A percentile compares a stretch with the other conserved stretches of the same genome.
Evolutionary conservation across 257 asterid genomes (phyloP).

Genomic region (Solanum raphanifolium): DNA sequence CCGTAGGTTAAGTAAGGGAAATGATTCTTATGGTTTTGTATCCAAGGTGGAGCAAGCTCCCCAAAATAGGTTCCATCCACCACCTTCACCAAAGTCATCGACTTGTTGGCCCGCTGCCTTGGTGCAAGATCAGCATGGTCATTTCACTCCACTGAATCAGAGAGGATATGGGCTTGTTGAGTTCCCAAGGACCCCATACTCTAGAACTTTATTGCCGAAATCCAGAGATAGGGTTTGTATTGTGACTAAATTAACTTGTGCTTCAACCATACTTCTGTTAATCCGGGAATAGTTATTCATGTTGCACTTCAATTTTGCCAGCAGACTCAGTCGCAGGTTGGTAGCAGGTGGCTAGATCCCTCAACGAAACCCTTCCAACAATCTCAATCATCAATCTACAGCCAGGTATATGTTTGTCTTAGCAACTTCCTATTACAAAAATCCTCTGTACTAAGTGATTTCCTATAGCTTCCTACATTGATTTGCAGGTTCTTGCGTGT

Average conservation of each 20-base stretch:
- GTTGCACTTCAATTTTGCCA: constrained; percentile 14
- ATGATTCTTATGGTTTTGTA: constrained; percentile 14
- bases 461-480: not conserved
- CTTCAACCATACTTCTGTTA: not conserved
- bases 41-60: constrained; percentile 30
- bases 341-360: constrained; percentile 26
- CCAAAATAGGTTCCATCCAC: constrained; percentile 36
- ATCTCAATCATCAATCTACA: constrained; percentile 36
- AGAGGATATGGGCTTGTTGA: constrained; percentile 53
- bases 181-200: constrained; percentile 82
- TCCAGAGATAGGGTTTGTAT: constrained; percentile 52
- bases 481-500: not conserved
- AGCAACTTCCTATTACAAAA: not conserved
- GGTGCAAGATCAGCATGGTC: constrained; percentile 43
- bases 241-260: not conserved
- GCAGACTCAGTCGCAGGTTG: constrained; percentile 37
- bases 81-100: constrained; percentile 55
- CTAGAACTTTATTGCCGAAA: constrained; percentile 53
- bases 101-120: constrained; percentile 80
- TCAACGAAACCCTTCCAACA: constrained; percentile 43
- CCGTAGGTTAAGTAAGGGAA: constrained; percentile 46
- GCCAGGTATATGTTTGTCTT: constrained; percentile 32
- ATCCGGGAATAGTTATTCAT: constrained; percentile 1
- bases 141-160: constrained; percentile 60
- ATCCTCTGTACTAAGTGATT: not conserved